These are phyloP conservation scores for Nitzschia palea DNA, from an alignment of 108 stramenopile species.

Conservation along the genomic window DNA sequence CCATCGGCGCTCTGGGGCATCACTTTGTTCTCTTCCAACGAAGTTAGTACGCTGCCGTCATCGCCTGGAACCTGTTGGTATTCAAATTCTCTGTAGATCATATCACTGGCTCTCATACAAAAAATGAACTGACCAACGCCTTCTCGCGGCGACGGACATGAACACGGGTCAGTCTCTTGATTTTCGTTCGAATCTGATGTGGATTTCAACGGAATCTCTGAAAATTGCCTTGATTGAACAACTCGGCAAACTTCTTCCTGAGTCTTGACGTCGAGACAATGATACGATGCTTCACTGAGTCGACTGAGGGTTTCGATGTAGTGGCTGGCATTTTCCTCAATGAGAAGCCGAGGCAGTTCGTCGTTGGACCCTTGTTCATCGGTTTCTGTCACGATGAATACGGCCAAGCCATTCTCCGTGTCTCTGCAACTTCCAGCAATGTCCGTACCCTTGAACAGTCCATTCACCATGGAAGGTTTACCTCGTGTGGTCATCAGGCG, in stretches of 20 bases:
- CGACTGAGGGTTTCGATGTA: slow-evolving; percentile 5
- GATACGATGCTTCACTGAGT: slow-evolving; percentile 15
- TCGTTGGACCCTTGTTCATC: not conserved
- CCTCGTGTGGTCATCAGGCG: not conserved
- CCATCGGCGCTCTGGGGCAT: no score
- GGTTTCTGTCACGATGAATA: not conserved
- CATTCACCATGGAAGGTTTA: no score
- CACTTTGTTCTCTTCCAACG: no score
- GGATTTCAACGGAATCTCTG: no score
- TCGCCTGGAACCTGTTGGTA: no score
- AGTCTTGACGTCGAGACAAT: slow-evolving; percentile 2
- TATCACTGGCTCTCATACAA: not conserved
- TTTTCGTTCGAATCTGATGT: not conserved
- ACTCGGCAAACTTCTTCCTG: not conserved
- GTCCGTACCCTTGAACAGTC: not conserved
- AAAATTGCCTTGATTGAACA: not conserved
- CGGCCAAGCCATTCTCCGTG: not conserved
- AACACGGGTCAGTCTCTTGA: not conserved
- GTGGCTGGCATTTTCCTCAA: not conserved
- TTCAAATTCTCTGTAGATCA: no score
- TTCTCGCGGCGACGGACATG: not conserved
- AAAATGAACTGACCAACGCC: slow-evolving; percentile 1
- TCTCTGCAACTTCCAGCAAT: not conserved
- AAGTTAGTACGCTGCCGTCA: no score
- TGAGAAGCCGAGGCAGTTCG: not conserved